These are phyloP conservation scores for Chondrus crispus DNA, from an alignment of 23 red algal genomes.

Conservation along the genomic window DNA sequence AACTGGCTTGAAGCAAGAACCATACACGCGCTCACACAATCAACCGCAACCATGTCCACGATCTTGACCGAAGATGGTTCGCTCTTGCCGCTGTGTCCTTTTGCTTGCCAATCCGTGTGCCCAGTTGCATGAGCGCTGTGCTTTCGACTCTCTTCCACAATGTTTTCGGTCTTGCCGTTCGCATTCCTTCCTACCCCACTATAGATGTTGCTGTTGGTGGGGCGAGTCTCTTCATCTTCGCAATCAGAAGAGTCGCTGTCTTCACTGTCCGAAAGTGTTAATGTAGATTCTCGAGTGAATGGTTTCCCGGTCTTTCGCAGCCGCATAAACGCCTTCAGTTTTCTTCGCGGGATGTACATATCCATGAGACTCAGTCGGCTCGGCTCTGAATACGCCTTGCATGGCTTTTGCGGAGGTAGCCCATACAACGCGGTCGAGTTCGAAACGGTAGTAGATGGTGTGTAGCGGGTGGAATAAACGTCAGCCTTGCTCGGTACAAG, in stretches of 20 bases:
- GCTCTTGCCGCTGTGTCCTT: too few species aligned
- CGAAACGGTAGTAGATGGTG: not conserved
- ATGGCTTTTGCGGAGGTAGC: not conserved
- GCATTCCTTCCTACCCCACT: too few species aligned
- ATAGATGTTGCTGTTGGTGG: too few species aligned
- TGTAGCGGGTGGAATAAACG: not conserved
- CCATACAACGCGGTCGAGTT: not conserved
- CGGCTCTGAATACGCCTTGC: not conserved
- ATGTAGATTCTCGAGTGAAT: too few species aligned
- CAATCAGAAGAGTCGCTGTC: too few species aligned
- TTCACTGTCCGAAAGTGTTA: too few species aligned
- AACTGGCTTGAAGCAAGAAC: slow-evolving; percentile 14
- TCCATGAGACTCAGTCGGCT: not conserved
- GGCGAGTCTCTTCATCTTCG: too few species aligned
- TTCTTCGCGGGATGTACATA: slow-evolving; percentile 24
- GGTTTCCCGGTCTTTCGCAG: not conserved
- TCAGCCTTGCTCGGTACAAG: not conserved
- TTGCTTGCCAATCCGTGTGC: too few species aligned
- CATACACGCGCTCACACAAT: slow-evolving; percentile 54
- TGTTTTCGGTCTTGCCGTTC: too few species aligned
- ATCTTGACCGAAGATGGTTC: too few species aligned
- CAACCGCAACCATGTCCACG: slow-evolving; percentile 52
- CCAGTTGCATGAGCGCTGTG: too few species aligned
- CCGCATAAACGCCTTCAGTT: slow-evolving; percentile 3
- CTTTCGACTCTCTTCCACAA: too few species aligned